These are phyloP conservation scores for Rhizopogon sp. DNA, from an alignment of 768 basidiomycete genomes.

Conservation along the genomic window DNA sequence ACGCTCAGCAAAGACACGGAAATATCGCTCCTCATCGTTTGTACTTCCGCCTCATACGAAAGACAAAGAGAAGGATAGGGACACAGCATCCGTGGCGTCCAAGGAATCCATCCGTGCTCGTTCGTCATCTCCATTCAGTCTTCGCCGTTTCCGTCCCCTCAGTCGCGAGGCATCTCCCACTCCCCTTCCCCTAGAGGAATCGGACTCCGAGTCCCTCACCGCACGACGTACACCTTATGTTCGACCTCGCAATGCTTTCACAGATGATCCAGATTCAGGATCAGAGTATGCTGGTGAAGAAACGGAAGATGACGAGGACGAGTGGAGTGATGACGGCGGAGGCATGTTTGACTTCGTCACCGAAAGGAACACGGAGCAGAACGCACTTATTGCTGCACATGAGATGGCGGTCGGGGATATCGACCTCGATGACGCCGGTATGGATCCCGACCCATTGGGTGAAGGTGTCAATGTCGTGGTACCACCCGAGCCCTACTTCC, in stretches of 20 bases:
- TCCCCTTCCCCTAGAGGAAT: conserved; percentile 51
- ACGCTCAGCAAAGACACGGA: conserved; percentile 38
- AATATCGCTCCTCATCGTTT: conserved; percentile 45
- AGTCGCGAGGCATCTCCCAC: conserved; percentile 53
- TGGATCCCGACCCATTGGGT: conserved; percentile 79
- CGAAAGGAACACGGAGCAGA: conserved; percentile 83
- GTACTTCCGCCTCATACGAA: conserved; percentile 29
- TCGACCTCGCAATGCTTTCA: conserved; percentile 59
- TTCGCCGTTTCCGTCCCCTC: conserved; percentile 60
- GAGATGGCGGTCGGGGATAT: conserved; percentile 12
- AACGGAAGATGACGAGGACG: conserved; percentile 53
- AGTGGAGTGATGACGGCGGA: conserved; percentile 55
- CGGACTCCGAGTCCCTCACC: conserved; percentile 41
- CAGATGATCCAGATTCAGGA: conserved; percentile 56
- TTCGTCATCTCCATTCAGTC: conserved; percentile 76
- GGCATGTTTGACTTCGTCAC: conserved; percentile 71
- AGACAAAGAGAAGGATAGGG: conserved; percentile 27
- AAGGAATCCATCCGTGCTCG: conserved; percentile 58
- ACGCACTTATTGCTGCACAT: conserved; percentile 47
- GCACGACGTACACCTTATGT: conserved; percentile 33
- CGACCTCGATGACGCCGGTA: conserved; percentile 44
- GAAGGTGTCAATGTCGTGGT: conserved; percentile 90
- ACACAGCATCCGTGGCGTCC: conserved; percentile 35
- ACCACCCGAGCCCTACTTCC: conserved; percentile 80
- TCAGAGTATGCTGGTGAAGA: conserved; percentile 51